These are phyloP conservation scores for Colletotrichum sp. DNA, from an alignment of 2,329 filamentous ascomycete species.

Conservation along the genomic window DNA sequence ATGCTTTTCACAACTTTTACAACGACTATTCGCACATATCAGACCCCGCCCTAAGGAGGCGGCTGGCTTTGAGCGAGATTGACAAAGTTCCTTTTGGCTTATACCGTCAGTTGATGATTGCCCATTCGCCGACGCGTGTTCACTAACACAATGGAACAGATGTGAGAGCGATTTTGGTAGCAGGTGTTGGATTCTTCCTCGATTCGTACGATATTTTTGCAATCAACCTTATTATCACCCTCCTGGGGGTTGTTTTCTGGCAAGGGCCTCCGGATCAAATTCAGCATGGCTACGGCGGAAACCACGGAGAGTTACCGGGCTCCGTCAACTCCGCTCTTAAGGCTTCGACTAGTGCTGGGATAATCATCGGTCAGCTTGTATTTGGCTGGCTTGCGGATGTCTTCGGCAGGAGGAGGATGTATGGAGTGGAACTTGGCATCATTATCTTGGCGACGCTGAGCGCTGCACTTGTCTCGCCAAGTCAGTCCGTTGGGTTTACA, in stretches of 20 bases:
- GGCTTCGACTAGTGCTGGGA: slow-evolving; percentile 80
- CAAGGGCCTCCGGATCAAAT: slow-evolving; percentile 41
- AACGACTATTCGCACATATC: slow-evolving; percentile 69
- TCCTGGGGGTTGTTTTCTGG: slow-evolving; percentile 82
- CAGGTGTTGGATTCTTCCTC: slow-evolving; percentile 83
- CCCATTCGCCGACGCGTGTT: slow-evolving; percentile 4
- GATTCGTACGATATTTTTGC: slow-evolving; percentile 85
- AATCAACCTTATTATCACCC: slow-evolving; percentile 73
- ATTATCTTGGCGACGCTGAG: slow-evolving; percentile 75
- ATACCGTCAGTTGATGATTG: slow-evolving; percentile 55
- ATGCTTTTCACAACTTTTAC: slow-evolving; percentile 77
- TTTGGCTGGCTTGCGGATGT: slow-evolving; percentile 82
- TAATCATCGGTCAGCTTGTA: slow-evolving; percentile 76
- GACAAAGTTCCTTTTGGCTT: slow-evolving; percentile 80
- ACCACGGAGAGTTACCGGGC: slow-evolving; percentile 63
- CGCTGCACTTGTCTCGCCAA: slow-evolving; percentile 67
- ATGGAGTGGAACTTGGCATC: slow-evolving; percentile 76
- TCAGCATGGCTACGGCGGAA: slow-evolving; percentile 53
- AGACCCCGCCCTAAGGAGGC: slow-evolving; percentile 78
- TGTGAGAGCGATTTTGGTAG: slow-evolving; percentile 75
- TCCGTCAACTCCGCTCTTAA: slow-evolving; percentile 77
- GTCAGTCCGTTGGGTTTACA: slow-evolving; percentile 62
- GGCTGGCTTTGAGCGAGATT: slow-evolving; percentile 78
- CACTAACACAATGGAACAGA: slow-evolving; percentile 41
- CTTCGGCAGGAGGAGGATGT: slow-evolving; percentile 81